phyloP scores from a whole-genome alignment of 495 filamentous ascomycete genomes.

The Penicillium cinerascens region DNA sequence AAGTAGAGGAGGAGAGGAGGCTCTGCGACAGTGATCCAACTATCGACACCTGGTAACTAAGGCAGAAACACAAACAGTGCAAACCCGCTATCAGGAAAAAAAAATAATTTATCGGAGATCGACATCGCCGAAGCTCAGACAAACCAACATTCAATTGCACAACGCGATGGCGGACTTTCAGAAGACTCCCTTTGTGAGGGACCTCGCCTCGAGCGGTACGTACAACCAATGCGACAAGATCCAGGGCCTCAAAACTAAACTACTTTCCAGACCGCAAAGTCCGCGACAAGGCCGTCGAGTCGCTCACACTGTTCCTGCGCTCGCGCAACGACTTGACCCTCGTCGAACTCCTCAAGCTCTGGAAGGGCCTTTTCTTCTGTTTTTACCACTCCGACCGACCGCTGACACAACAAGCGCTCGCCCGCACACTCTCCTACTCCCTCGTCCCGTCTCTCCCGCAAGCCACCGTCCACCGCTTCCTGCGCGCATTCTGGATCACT shows the following conservation, averaged over 20 bases:
- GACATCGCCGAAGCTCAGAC: conserved; percentile 10
- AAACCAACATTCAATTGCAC: conserved; percentile 9
- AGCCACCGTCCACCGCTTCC: conserved; percentile 49
- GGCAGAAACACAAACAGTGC: conserved; percentile 33
- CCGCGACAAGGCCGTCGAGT: conserved; percentile 75
- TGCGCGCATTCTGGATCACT: conserved; percentile 85
- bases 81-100: conserved; percentile 34
- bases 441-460: conserved; percentile 64
- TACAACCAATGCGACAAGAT: neutral
- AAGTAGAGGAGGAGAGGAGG: neutral
- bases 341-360: conserved; percentile 84
- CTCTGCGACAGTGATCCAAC: neutral
- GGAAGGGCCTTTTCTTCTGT: conserved; percentile 97
- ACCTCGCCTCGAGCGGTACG: conserved; percentile 74
- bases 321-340: conserved; percentile 62
- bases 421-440: conserved; percentile 70
- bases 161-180: conserved; percentile 47
- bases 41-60: conserved; percentile 17
- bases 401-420: conserved; percentile 79
- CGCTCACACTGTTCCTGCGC: conserved; percentile 73
- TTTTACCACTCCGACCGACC: conserved; percentile 94
- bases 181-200: conserved; percentile 68
- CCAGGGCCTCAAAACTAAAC: neutral
- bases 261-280: conserved; percentile 65
- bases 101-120: conserved; percentile 34